Evolutionary conservation across 352 stramenopile species (phyloP), one percentile per base, ranked within the genome.

Genomic region (Phytophthora cryptogea): DNA sequence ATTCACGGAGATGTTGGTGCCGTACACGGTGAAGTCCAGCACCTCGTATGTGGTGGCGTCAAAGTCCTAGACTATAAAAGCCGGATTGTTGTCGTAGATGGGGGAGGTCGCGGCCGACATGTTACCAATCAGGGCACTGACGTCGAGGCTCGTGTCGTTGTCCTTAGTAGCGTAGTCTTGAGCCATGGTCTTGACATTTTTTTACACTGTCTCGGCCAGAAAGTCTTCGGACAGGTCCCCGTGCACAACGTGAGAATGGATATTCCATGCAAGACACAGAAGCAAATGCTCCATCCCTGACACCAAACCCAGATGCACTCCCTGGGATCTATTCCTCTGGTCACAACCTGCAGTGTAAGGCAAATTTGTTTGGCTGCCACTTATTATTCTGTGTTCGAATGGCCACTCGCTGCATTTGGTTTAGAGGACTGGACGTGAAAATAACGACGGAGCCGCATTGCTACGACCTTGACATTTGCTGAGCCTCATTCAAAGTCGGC

Each of bases 61-160:
- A 51, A 86, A 84, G 16, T 92, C 80, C 82, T 82, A 92, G 31
- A 87, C 59, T 65, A 88, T 89, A 54, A 96, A 97, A 23, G 83
- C 88, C 26, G 92, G 92, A 61, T 97, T 93, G 65, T 95, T 95
- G 11, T 77, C 67, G 52, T 94, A 97, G n/a, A 96, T 55, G 2
- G 90, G 90, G 9, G 90, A 96, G 17, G 97, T 72, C 0, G 88
- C 92, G 0, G 82, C 75, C 7, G 77, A 77, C 27, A 95, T 73
- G 41, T 92, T 92, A 35, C 83, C 83, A 10, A 89, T 72, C 32
- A 92, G 72, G 30, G 83, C 76, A 1, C 76, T 91, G 8, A 74
- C 43, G 32, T 89, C 72, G 8, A 77, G 47, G 10, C 53, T 70
- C 37, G 71, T 73, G 31, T 69, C 48, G 14, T 63, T 53, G 30